Base-by-base conservation (phyloP, 495 filamentous ascomycete species). In the Bathelium albidoporum region DNA sequence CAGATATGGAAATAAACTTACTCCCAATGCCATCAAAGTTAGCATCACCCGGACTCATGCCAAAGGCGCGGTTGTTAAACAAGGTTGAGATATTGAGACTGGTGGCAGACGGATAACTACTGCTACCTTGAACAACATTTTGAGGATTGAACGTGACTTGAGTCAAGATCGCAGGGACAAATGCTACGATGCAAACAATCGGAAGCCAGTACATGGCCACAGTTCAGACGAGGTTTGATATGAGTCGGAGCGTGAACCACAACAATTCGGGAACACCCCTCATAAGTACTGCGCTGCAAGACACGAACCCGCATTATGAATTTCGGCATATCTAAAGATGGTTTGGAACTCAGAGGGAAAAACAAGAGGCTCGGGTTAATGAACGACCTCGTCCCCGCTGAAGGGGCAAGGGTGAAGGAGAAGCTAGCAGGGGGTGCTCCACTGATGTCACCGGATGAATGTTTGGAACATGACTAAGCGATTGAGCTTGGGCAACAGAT, bases 31-130 rank as follows among this genome's bases (percentile, higher is more conserved):
- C 64, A 59, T 68, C 66, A 49, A 66, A 66, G 49, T 68, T 39
- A 20, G 66, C 66, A 63, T 68, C 66, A 3, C 60, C 60, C 7
- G 66, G 66, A 14, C 11, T 61, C 64, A 66, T 66, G 26, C 49
- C 66, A 44, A 68, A 68, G 39, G 20, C 66, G 16, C 66, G 64
- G 31, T 68, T 68, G 55, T 68, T 68, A 41, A 65, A 52, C 10
- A 68, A 58, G 36, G 29, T 24, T 31, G 64, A 39, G 32, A 68
- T 16, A 45, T 68, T 61, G 14, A 68, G 59, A n/a, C 45, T 60
- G 9, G 66, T 14, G 5, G 49, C 20, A 29, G 49, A 28, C 12
- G 66, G 65, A 9, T 36, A 39, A 18, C 26, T 59, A 12, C 28
- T 24, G 43, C 31, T 55, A 26, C 65, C 65, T 55, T 67, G 58